Evolutionary conservation across 495 filamentous ascomycete species (phyloP).

Genomic region (Poronia punctata): DNA sequence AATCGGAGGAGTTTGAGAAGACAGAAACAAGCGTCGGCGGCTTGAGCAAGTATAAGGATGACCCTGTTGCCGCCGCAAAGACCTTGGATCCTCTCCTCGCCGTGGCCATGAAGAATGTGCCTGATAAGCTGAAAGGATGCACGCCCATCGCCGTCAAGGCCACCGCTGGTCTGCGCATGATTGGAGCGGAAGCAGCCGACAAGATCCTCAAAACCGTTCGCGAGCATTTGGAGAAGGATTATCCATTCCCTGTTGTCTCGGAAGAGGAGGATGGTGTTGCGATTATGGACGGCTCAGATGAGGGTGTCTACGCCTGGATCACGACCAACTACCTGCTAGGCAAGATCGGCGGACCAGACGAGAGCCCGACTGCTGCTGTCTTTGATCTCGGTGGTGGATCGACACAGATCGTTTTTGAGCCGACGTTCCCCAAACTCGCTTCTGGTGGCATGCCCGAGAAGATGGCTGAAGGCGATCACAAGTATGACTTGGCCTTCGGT

Average conservation of each 20-base stretch:
- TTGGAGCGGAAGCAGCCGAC: slow-evolving; percentile 73
- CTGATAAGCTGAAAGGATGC: slow-evolving; percentile 79
- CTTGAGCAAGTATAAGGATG: slow-evolving; percentile 74
- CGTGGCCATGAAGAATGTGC: slow-evolving; percentile 73
- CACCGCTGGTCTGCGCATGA: slow-evolving; percentile 81
- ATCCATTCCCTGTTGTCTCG: slow-evolving; percentile 90
- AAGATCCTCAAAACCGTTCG: slow-evolving; percentile 84
- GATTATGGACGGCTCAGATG: slow-evolving; percentile 93
- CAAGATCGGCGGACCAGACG: slow-evolving; percentile 89
- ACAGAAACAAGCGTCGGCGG: slow-evolving; percentile 77
- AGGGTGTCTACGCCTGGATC: slow-evolving; percentile 99
- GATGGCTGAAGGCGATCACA: slow-evolving; percentile 86
- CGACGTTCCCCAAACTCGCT: slow-evolving; percentile 69
- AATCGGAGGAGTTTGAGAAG: slow-evolving; percentile 84
- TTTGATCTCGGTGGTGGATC: slow-evolving; percentile 96
- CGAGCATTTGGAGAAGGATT: slow-evolving; percentile 72
- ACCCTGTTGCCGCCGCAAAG: slow-evolving; percentile 80
- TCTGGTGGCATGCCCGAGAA: slow-evolving; percentile 81
- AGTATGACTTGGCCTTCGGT: slow-evolving; percentile 86
- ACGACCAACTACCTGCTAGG: slow-evolving; percentile 96
- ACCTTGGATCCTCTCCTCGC: slow-evolving; percentile 85
- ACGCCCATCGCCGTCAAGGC: slow-evolving; percentile 93
- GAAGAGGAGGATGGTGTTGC: slow-evolving; percentile 76
- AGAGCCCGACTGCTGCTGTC: slow-evolving; percentile 83
- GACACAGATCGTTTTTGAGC: slow-evolving; percentile 97